phyloP scores from a whole-genome alignment of 2,329 filamentous ascomycete species.

The Cryphonectria parasitica region DNA sequence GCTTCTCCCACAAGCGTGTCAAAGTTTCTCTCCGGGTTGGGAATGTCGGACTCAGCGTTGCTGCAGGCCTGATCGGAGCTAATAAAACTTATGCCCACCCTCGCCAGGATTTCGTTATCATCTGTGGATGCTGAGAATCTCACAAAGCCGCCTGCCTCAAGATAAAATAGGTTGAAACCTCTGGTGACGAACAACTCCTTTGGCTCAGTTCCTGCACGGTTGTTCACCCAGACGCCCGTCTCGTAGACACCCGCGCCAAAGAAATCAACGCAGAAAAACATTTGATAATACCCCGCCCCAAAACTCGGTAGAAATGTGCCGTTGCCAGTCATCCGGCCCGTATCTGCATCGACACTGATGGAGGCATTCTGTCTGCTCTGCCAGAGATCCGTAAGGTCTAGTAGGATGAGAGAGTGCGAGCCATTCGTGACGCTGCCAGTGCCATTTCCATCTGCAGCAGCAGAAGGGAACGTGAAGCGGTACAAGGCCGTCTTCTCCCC shows the following conservation, averaged over 20 bases:
- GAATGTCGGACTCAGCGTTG: constrained; percentile 66
- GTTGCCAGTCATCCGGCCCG: constrained; percentile 59
- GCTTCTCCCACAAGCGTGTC: constrained; percentile 52
- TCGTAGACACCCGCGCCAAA: constrained; percentile 44
- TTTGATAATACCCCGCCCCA: constrained; percentile 59
- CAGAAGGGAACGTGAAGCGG: constrained; percentile 60
- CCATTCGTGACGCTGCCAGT: constrained; percentile 27
- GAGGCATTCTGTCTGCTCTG: constrained; percentile 53
- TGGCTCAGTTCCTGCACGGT: constrained; percentile 43
- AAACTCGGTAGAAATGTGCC: constrained; percentile 65
- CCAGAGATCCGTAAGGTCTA: constrained; percentile 65
- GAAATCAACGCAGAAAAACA: constrained; percentile 67
- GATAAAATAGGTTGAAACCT: constrained; percentile 47
- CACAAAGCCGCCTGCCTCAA: constrained; percentile 58
- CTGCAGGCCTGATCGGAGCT: constrained; percentile 63
- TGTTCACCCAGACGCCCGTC: constrained; percentile 46
- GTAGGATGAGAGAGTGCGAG: constrained; percentile 56
- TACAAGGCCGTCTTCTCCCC: constrained; percentile 66
- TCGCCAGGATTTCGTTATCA: constrained; percentile 56
- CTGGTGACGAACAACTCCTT: constrained; percentile 44
- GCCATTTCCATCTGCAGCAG: constrained; percentile 35
- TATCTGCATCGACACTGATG: constrained; percentile 52
- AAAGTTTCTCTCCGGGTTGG: constrained; percentile 62
- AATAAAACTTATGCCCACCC: constrained; percentile 68
- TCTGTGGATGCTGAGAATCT: constrained; percentile 52